Evolutionary conservation across 2,329 filamentous ascomycete species (phyloP), one percentile per base, ranked within the genome.

Genomic region (Lanzia echinophila): DNA sequence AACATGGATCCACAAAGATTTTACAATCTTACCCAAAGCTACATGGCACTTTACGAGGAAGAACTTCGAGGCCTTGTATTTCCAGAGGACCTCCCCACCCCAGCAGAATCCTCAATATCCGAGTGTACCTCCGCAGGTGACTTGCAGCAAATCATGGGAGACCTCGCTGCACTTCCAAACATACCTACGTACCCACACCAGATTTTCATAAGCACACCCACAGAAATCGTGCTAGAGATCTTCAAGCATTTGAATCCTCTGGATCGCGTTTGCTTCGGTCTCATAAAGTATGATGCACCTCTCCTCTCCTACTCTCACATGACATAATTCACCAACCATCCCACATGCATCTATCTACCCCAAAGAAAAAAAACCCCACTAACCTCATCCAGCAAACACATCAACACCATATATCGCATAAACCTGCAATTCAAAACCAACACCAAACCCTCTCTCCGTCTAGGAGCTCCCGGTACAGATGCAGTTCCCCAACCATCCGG

Each of bases 161-260:
- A 33, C 12, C 28, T 54, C 22, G 7, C 6, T 44, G n/a, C 32
- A 22, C 15, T 41, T 50, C 12, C 38, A 17, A 2, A 10, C 32
- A 39, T 15, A 36, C 6, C 2, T 15, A 19, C 19, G 6, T 20
- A 1, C 22, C 1, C 12, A 24, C 20, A 43, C 15, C 19, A 24
- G 20, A 28, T 38, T 6, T 53, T 53, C 15, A 42, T 62, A 11
- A 50, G 43, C 10, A 20, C 62, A 2, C 58, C 58, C 5, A 55
- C 53, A 8, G 58, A 63, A 39, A 55, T 64, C 15, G 57, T 60
- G 17, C 31, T 58, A 4, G 53, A 51, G n/a, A 61, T 64, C 19
- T 58, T 61, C 11, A 33, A 24, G 4, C 31, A 53, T 15, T 47
- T 65, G 8, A 56, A 63, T 39, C 58, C 58, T 8, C 57, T 64